Conservation (phyloP, 2,329 filamentous ascomycete genomes). For the Orbilia oligospora region DNA sequence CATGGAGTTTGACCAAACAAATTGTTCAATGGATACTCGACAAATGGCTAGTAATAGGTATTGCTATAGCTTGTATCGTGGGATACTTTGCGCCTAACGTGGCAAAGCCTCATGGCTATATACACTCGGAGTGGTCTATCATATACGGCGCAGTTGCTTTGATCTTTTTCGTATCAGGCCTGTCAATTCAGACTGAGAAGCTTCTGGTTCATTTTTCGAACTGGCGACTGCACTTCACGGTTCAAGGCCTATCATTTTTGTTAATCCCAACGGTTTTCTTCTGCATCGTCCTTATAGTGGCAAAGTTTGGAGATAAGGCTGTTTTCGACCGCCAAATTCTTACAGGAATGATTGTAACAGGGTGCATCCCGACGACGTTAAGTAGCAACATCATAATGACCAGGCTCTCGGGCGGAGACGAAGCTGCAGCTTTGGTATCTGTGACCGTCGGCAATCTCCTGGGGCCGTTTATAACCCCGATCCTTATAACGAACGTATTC, state of each 20-base stretch:
- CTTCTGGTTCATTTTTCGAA: slow-evolving; percentile 75
- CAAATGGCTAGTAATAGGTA: slow-evolving; percentile 77
- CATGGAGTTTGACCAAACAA: slow-evolving; percentile 6
- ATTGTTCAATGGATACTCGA: slow-evolving; percentile 66
- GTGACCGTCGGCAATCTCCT: slow-evolving; percentile 79
- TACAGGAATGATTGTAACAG: slow-evolving; percentile 77
- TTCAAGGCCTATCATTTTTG: slow-evolving; percentile 78
- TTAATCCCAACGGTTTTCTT: slow-evolving; percentile 76
- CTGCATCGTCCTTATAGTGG: slow-evolving; percentile 70
- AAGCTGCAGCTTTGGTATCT: slow-evolving; percentile 76
- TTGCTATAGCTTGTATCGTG: slow-evolving; percentile 71
- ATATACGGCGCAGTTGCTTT: slow-evolving; percentile 78
- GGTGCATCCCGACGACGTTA: slow-evolving; percentile 80
- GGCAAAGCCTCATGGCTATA: slow-evolving; percentile 70
- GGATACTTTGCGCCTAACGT: slow-evolving; percentile 66
- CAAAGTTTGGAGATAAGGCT: slow-evolving; percentile 69
- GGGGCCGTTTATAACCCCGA: slow-evolving; percentile 77
- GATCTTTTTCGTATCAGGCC: slow-evolving; percentile 80
- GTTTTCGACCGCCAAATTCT: slow-evolving; percentile 77
- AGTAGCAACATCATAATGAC: slow-evolving; percentile 83
- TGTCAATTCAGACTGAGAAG: slow-evolving; percentile 77
- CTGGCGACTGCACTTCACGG: slow-evolving; percentile 78
- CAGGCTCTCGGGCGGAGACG: slow-evolving; percentile 77
- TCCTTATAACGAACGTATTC: slow-evolving; percentile 74
- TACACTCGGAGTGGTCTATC: slow-evolving; percentile 74